These are phyloP conservation scores for Euclidium syriacum DNA, from an alignment of 345 rosid genomes.

Conservation along the genomic window DNA sequence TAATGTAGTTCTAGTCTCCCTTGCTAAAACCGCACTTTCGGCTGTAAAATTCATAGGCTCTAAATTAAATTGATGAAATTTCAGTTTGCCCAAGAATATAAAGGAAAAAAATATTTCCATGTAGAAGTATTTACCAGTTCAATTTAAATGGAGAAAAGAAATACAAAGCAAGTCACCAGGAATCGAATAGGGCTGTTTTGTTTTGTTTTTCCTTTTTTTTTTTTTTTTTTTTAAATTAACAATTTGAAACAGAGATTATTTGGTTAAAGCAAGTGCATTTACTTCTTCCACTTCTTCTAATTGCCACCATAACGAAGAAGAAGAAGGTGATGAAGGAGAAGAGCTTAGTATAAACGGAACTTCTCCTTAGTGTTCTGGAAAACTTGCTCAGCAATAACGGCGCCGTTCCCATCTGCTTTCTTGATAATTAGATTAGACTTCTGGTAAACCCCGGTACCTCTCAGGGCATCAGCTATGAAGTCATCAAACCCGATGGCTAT, in stretches of 20 bases:
- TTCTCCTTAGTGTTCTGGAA: conserved; percentile 80
- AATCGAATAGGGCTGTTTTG: not conserved
- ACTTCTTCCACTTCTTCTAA: conserved; percentile 9
- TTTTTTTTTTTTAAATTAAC: not conserved
- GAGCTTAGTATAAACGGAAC: conserved; percentile 59
- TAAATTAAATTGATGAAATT: too few species aligned
- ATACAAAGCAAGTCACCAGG: not conserved
- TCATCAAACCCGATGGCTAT: conserved; percentile 81
- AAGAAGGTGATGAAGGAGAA: conserved; percentile 10
- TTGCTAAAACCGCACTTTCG: too few species aligned
- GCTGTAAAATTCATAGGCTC: too few species aligned
- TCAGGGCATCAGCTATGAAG: conserved; percentile 69
- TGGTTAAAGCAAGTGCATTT: conserved; percentile 12
- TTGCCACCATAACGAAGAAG: conserved; percentile 6
- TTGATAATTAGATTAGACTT: conserved; percentile 71
- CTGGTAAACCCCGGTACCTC: conserved; percentile 66
- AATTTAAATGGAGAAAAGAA: conserved; percentile 1
- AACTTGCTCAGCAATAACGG: conserved; percentile 79
- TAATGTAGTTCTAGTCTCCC: too few species aligned
- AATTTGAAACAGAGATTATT: conserved; percentile 17
- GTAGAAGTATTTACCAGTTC: conserved; percentile 12
- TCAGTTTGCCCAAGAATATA: not conserved
- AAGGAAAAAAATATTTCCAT: not conserved
- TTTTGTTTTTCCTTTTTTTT: not conserved
- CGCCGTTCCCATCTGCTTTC: conserved; percentile 67